Percentiles rank a stretch among this genome's conserved stretches.
Conservation (phyloP, 108 stramenopile genomes). For the Skeletonema costatum region DNA sequence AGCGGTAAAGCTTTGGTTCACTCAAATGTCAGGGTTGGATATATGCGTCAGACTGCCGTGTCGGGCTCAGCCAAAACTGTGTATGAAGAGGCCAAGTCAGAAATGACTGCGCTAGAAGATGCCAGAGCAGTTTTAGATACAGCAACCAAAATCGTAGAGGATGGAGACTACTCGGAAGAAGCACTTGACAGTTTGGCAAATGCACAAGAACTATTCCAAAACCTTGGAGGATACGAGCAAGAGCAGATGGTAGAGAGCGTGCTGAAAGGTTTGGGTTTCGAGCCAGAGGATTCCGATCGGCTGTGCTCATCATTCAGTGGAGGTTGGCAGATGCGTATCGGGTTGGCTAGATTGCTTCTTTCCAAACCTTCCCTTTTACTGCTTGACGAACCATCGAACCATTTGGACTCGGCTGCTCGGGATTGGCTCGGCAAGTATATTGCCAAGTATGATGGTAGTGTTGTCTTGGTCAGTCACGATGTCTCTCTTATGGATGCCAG, state of each 20-base stretch:
- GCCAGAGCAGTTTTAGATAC: conserved; percentile 41
- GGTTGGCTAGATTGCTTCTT: conserved; percentile 72
- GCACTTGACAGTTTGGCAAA: conserved; percentile 52
- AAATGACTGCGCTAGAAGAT: conserved; percentile 57
- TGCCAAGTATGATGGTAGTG: conserved; percentile 62
- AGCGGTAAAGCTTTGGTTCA: conserved; percentile 38
- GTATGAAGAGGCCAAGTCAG: conserved; percentile 75
- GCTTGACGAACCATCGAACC: conserved; percentile 70
- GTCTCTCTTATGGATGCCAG: conserved; percentile 55
- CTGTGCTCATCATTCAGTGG: conserved; percentile 76
- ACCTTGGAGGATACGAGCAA: conserved; percentile 72
- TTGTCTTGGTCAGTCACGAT: conserved; percentile 82
- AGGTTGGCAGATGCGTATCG: conserved; percentile 91
- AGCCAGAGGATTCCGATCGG: conserved; percentile 49
- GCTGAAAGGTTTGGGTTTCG: conserved; percentile 80
- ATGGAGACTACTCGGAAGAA: conserved; percentile 48
- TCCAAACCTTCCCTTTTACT: conserved; percentile 68
- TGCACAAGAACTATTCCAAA: conserved; percentile 59
- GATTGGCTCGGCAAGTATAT: conserved; percentile 76
- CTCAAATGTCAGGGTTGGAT: conserved; percentile 37
- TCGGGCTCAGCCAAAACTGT: conserved; percentile 76
- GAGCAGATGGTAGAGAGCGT: conserved; percentile 73
- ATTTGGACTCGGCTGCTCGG: conserved; percentile 50
- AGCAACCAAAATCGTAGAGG: conserved; percentile 10
- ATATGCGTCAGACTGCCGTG: conserved; percentile 53